These are phyloP conservation scores for Capsicum baccatum DNA, from an alignment of 257 asterid species.

Conservation along the genomic window DNA sequence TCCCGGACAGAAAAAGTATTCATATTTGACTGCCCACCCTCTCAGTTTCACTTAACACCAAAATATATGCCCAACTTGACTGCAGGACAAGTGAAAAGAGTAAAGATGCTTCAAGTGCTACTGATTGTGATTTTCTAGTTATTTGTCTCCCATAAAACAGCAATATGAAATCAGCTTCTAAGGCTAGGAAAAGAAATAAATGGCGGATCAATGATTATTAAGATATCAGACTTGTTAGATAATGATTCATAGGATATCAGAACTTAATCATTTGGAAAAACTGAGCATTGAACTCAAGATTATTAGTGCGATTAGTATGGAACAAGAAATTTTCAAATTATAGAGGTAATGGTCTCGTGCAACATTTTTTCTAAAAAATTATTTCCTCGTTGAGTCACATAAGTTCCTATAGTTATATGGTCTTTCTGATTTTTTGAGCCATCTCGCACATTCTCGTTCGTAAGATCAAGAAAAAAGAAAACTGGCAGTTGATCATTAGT, in stretches of 20 bases:
- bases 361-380: background rate
- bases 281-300: conserved; percentile 15
- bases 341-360: background rate
- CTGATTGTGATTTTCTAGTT: background rate
- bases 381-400: background rate
- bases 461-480: conserved; percentile 18
- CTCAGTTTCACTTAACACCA: conserved; percentile 24
- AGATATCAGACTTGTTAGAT: background rate
- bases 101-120: conserved; percentile 17
- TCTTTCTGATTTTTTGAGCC: background rate
- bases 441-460: background rate
- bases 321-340: background rate
- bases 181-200: background rate
- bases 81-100: background rate
- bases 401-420: background rate
- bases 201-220: conserved; percentile 9
- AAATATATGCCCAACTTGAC: background rate
- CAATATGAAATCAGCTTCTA: background rate
- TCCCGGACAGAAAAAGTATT: background rate
- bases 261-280: conserved; percentile 4
- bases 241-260: background rate
- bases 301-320: background rate
- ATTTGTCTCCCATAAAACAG: conserved; percentile 1
- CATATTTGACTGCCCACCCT: conserved; percentile 11
- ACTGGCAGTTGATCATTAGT: background rate